Percentiles rank a stretch among this genome's conserved stretches.
Evolutionary conservation across 805 yeast genomes (phyloP).

Genomic region (Cyberlindnera petersonii): DNA sequence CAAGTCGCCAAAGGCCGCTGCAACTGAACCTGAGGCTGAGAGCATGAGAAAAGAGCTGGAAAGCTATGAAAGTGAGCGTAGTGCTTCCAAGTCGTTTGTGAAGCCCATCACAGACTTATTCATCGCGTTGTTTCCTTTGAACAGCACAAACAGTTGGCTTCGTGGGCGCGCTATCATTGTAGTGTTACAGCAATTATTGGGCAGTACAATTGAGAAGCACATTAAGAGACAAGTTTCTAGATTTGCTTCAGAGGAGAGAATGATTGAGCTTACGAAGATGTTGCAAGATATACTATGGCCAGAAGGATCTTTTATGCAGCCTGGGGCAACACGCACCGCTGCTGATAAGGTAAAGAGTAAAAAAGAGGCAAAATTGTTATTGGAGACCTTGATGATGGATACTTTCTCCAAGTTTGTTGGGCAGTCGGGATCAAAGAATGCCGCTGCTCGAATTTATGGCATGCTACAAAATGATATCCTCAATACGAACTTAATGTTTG

Average conservation of each 20-base stretch:
- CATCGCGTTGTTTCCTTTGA: conserved; percentile 63
- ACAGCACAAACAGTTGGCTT: conserved; percentile 67
- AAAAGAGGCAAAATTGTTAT: conserved; percentile 53
- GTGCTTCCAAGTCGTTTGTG: conserved; percentile 50
- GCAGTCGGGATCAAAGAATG: conserved; percentile 53
- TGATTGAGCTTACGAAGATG: conserved; percentile 38
- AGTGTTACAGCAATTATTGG: conserved; percentile 78
- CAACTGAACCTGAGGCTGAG: conserved; percentile 27
- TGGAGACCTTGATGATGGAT: conserved; percentile 58
- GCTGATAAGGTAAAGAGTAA: conserved; percentile 49
- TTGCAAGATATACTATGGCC: conserved; percentile 44
- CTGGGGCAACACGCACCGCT: conserved; percentile 42
- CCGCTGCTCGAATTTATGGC: conserved; percentile 55
- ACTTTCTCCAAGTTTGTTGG: conserved; percentile 75
- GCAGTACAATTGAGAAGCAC: conserved; percentile 76
- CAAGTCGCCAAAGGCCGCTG: conserved; percentile 7
- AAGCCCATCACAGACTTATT: conserved; percentile 80
- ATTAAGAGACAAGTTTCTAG: conserved; percentile 37
- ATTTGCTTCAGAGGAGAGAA: conserved; percentile 40
- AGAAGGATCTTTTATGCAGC: conserved; percentile 46
- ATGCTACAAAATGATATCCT: conserved; percentile 72
- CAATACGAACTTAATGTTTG: conserved; percentile 59
- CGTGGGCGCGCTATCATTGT: conserved; percentile 81
- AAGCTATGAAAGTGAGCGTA: conserved; percentile 31
- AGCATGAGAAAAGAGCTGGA: conserved; percentile 56